Evolutionary conservation across 352 stramenopile genomes (phyloP).

Genomic region (Phytophthora kernoviae): DNA sequence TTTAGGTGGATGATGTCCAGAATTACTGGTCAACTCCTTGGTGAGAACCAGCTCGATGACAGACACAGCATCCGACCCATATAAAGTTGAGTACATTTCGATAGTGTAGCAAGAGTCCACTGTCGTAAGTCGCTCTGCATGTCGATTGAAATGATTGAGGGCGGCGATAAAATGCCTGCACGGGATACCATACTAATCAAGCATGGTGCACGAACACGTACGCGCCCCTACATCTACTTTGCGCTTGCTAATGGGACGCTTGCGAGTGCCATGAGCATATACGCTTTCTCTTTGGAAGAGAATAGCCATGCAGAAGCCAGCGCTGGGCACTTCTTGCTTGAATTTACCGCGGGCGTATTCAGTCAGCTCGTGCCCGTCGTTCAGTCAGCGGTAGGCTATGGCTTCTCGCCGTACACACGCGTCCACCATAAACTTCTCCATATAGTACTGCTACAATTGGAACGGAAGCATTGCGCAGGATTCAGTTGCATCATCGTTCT

Average conservation of each 20-base stretch:
- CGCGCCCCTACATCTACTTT: constrained; percentile 2
- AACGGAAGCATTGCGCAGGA: constrained; percentile 7
- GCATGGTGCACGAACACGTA: constrained; percentile 12
- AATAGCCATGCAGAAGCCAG: constrained; percentile 3
- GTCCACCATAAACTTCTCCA: constrained; percentile 25
- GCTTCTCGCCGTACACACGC: not conserved
- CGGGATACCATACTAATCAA: constrained; percentile 16
- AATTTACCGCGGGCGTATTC: constrained; percentile 13
- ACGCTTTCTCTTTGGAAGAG: not conserved
- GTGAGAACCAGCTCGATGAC: constrained; percentile 5
- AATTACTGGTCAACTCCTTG: not conserved
- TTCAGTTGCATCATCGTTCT: constrained; percentile 9
- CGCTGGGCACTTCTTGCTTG: not conserved
- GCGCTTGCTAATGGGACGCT: not conserved
- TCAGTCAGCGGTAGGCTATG: not conserved
- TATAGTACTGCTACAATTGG: constrained; percentile 20
- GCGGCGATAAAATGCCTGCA: constrained; percentile 18
- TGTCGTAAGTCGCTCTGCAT: constrained; percentile 1
- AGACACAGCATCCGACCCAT: not conserved
- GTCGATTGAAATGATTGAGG: constrained; percentile 2
- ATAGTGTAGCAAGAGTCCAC: constrained; percentile 19
- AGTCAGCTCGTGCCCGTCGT: constrained; percentile 6
- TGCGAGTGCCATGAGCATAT: constrained; percentile 8
- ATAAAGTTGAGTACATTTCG: not conserved
- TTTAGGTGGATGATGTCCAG: constrained; percentile 2